A percentile compares a stretch with the other conserved stretches of the same genome.
These are phyloP conservation scores for Erysiphe neolycopersici DNA, from an alignment of 2,329 filamentous ascomycete species.

Conservation along the genomic window DNA sequence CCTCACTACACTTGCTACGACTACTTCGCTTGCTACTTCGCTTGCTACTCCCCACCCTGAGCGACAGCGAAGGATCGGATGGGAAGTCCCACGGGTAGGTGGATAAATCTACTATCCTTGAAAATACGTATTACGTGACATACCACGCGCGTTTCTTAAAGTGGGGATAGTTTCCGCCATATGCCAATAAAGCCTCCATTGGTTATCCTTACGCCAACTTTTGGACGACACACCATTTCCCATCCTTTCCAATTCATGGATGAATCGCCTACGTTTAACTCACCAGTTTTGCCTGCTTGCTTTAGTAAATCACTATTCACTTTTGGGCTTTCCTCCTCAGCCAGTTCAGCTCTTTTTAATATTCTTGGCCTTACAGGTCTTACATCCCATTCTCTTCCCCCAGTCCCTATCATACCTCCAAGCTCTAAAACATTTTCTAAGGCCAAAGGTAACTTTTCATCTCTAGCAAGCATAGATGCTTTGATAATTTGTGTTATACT, in stretches of 20 bases:
- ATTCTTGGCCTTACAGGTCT: constrained; percentile 18
- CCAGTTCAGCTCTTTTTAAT: constrained; percentile 5
- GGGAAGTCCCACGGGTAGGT: no score
- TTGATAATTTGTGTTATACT: constrained; percentile 53
- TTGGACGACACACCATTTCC: constrained; percentile 24
- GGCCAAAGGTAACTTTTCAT: constrained; percentile 24
- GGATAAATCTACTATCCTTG: no score
- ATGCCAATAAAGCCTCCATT: constrained; percentile 25
- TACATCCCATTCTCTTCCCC: constrained; percentile 37
- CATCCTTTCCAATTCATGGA: constrained; percentile 8
- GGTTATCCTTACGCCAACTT: constrained; percentile 19
- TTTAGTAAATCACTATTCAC: background rate
- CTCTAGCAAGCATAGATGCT: constrained; percentile 27
- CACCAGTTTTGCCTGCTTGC: background rate
- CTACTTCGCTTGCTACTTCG: no score
- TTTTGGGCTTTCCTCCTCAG: no score
- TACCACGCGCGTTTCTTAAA: no score
- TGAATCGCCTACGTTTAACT: background rate
- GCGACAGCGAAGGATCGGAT: no score
- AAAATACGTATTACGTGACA: no score
- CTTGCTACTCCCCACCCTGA: no score
- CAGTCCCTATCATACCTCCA: constrained; percentile 19
- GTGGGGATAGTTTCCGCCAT: constrained; percentile 7
- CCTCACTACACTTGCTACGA: no score
- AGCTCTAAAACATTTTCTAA: constrained; percentile 35